Percentiles rank a stretch among this genome's conserved stretches.
These are phyloP conservation scores for Geotrichum klebahnii DNA, from an alignment of 1,139 yeast species.

Conservation along the genomic window DNA sequence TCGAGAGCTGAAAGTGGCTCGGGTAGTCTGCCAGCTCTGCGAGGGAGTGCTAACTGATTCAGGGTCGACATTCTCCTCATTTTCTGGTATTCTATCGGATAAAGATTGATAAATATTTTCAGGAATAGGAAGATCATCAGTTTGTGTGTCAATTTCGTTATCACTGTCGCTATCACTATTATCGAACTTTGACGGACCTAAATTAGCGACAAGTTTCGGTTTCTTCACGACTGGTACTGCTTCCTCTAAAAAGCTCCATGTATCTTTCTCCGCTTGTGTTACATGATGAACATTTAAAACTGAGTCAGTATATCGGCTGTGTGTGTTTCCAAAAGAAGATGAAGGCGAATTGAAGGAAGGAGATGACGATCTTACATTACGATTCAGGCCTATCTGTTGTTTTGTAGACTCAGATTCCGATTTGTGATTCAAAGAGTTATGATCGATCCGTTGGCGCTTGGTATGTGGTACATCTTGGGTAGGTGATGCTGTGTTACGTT, in stretches of 20 bases:
- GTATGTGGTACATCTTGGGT: neutral
- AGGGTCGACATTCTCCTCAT: neutral
- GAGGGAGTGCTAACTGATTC: neutral
- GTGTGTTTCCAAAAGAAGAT: slow-evolving; percentile 1
- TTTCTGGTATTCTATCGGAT: slow-evolving; percentile 1
- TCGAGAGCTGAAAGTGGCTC: slow-evolving; percentile 14
- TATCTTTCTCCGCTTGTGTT: slow-evolving; percentile 18
- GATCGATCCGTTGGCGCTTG: neutral
- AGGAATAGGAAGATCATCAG: neutral
- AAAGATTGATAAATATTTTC: slow-evolving; percentile 1
- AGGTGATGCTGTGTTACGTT: neutral
- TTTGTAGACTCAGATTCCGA: neutral
- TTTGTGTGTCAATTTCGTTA: slow-evolving; percentile 7
- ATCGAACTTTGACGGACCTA: slow-evolving; percentile 8
- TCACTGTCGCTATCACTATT: slow-evolving; percentile 18
- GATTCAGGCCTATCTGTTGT: neutral
- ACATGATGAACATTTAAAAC: slow-evolving; percentile 9
- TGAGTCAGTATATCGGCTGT: neutral
- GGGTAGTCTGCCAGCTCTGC: slow-evolving; percentile 1
- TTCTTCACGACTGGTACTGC: slow-evolving; percentile 13
- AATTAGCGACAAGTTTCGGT: slow-evolving; percentile 12
- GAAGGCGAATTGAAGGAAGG: neutral
- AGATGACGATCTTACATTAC: too few species aligned
- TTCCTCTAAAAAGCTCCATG: slow-evolving; percentile 20
- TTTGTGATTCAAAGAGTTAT: neutral